Evolutionary conservation across 257 asterid species (phyloP), one percentile per base, ranked within the genome.

Genomic region (Apocynum venetum): DNA sequence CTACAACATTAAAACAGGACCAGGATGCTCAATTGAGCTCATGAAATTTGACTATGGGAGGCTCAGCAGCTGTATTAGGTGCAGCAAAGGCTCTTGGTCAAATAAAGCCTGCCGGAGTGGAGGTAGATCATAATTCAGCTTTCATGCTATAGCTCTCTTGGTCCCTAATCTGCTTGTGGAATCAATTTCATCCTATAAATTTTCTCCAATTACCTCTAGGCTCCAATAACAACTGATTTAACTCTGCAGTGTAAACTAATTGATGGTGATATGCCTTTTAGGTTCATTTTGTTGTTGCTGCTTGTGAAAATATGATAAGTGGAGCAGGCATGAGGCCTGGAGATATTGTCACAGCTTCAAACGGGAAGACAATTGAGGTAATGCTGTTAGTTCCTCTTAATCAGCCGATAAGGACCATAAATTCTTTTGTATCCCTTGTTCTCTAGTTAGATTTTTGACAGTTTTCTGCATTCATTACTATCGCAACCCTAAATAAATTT

Each of bases 11-110:
- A 96, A 96, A 88, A 90, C 99, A 1, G 99, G 99, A 66, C 85
- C 99, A 6, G 97, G 98, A 76, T 88, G 95, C 72, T 76, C 81
- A 55, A 96, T 96, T 86, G 99, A 96, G 86, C 88, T 90, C 73
- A 96, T 96, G 99, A 96, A 96, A 79, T 84, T 89, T 85, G 99
- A 96, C 83, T n/a, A 93, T 96, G 99, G 99, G 97, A 57, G 99
- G 98, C 79, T 90, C 99, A 43, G 99, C 97, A 46, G 98, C 97
- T 20, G 99, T 96, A 9, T 77, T 96, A 36, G 99, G 99, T 74
- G 98, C 99, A 36, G 99, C 99, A 56, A 93, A 93, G 86, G 98
- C 99, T 74, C 92, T 96, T 47, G 99, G 89, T 56, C 96, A 93
- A 84, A 89, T 96, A 85, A 96, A 88, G 87, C 99, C 98, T 71